Evolutionary conservation across 768 basidiomycete genomes (phyloP), one percentile per base, ranked within the genome.

Genomic region (Macrocybe gigantea): DNA sequence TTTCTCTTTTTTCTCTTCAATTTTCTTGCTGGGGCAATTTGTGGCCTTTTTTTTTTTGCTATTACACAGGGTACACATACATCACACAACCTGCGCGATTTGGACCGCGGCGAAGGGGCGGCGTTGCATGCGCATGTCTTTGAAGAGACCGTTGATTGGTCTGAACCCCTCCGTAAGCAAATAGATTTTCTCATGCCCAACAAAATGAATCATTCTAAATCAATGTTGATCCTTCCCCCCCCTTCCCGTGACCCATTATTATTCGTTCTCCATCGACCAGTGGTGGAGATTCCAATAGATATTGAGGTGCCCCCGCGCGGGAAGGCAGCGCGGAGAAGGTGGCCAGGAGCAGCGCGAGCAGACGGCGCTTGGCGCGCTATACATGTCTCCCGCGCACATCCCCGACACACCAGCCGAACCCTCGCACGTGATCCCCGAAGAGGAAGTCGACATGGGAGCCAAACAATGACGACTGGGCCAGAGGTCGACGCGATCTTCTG

Each of bases 81-180:
- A 60, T 58, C 72, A 54, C 84, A 87, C 68, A 86, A 74, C 71
- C 65, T 87, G 55, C 88, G 88, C 62, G 89, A 91, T 68, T 74
- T 93, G 72, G 90, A 93, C 69, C 79, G 87, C 63, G 85, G 80
- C 63, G 91, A 92, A 64, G 90, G 90, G 43, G 88, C 87, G 48
- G 88, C 90, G 45, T 63, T 93, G 57, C 89, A 92, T 61, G 79
- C 81, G 52, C 85, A 83, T 62, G 59, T 88, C 52, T 92, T 92
- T 64, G 90, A 92, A 69, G 90, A 92, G 70, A 75, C 80, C 49
- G 72, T 90, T 55, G 91, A 93, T 71, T 93, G 89, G 89, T 72
- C 71, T 59, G 91, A 93, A 60, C 89, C 88, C 49, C 64, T 77
- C 58, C 71, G 91, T 93, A 75, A 81, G 87, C 71, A 62, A 52